Percentiles rank a stretch among this genome's conserved stretches.
Evolutionary conservation across 2,329 filamentous ascomycete genomes (phyloP).

Genomic region (Drechslerella dactyloides): DNA sequence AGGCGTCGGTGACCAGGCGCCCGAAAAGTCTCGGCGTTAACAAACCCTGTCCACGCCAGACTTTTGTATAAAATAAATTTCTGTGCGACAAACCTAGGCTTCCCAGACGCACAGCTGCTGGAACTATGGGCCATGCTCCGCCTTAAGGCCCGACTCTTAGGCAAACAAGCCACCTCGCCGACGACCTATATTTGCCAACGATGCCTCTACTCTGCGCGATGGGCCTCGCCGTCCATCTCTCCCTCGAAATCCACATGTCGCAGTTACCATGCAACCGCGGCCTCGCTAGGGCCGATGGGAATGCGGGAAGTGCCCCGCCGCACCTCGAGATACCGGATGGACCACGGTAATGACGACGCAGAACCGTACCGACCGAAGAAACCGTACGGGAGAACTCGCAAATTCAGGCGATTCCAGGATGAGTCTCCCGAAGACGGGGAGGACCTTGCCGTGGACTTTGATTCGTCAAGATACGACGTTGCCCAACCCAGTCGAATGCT

Average conservation of each 20-base stretch:
- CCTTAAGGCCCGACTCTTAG: conserved; percentile 46
- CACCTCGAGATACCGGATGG: not conserved
- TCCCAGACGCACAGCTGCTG: conserved; percentile 27
- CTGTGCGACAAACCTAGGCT: conserved; percentile 16
- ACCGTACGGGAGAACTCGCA: conserved; percentile 26
- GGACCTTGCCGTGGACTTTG: conserved; percentile 12
- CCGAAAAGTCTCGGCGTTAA: too few species aligned
- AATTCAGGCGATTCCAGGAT: conserved; percentile 13
- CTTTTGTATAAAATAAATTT: conserved; percentile 23
- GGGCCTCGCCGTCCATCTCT: conserved; percentile 25
- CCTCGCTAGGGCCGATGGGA: conserved; percentile 11
- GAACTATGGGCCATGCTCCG: conserved; percentile 44
- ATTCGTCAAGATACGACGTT: conserved; percentile 16
- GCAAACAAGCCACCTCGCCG: conserved; percentile 50
- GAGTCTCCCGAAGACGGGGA: conserved; percentile 39
- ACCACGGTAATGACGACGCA: conserved; percentile 13
- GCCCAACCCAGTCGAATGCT: not conserved
- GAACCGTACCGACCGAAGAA: conserved; percentile 18
- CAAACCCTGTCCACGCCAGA: conserved; percentile 1
- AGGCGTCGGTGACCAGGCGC: conserved; percentile 11
- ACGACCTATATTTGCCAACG: conserved; percentile 42
- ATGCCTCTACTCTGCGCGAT: conserved; percentile 36
- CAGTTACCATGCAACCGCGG: conserved; percentile 33
- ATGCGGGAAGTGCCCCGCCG: conserved; percentile 3
- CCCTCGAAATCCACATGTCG: conserved; percentile 17